A percentile compares a stretch with the other conserved stretches of the same genome.
Conservation (phyloP, 2,329 filamentous ascomycete genomes). For the Ilyonectria robusta region DNA sequence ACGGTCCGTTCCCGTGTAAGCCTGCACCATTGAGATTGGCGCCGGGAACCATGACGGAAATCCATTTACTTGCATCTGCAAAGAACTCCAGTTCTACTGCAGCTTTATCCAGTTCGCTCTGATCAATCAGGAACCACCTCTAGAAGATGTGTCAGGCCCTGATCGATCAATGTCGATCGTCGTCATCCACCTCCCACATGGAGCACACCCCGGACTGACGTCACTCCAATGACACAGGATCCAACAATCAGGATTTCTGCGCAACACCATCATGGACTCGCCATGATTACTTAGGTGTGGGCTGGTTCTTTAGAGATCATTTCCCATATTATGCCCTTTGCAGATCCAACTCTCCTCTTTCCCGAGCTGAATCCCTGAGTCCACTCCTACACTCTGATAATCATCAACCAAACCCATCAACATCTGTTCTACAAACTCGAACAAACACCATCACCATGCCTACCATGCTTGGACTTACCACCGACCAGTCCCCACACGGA, state of each 20-base stretch:
- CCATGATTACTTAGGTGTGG: constrained; percentile 15
- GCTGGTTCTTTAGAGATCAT: constrained; percentile 26
- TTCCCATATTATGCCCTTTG: constrained; percentile 13
- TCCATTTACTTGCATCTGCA: background rate
- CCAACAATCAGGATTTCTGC: constrained; percentile 49
- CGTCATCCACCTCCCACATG: constrained; percentile 43
- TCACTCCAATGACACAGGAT: constrained; percentile 40
- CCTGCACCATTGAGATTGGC: background rate
- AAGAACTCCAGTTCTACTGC: background rate
- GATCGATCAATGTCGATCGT: constrained; percentile 40
- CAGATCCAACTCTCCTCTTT: background rate
- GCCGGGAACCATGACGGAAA: no score
- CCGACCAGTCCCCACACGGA: constrained; percentile 44
- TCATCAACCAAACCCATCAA: background rate
- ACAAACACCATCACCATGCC: constrained; percentile 42
- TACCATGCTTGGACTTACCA: constrained; percentile 48
- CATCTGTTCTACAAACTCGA: background rate
- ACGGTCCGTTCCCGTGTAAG: constrained; percentile 17
- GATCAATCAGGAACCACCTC: constrained; percentile 1
- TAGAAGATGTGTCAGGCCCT: constrained; percentile 19
- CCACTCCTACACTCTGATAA: background rate
- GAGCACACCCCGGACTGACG: constrained; percentile 41
- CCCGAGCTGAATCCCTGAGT: background rate
- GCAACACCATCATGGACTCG: constrained; percentile 40
- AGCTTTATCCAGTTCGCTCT: background rate